Evolutionary conservation across 1,139 yeast genomes (phyloP).

Genomic region (Protomyces inundatus): DNA sequence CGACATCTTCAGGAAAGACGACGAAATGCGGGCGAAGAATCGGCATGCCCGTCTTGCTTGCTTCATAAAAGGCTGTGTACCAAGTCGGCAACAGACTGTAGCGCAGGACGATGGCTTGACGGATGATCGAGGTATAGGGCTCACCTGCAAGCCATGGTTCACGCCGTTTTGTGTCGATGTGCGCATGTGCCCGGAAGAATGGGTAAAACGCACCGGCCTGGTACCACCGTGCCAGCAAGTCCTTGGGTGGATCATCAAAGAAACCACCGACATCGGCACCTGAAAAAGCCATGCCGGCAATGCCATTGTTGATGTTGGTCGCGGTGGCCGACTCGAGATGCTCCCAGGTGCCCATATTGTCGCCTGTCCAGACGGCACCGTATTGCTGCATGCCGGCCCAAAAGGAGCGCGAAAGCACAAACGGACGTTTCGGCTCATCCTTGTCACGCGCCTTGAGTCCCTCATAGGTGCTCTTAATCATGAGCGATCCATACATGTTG

Average conservation of each 20-base stretch:
- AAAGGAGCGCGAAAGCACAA: constrained; percentile 79
- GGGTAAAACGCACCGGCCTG: constrained; percentile 96
- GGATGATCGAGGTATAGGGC: constrained; percentile 61
- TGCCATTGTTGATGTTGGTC: constrained; percentile 74
- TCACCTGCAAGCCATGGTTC: constrained; percentile 88
- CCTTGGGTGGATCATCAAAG: constrained; percentile 80
- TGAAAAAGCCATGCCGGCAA: constrained; percentile 83
- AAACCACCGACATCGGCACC: constrained; percentile 99
- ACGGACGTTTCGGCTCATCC: constrained; percentile 61
- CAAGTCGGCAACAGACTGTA: constrained; percentile 70
- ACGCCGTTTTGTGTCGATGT: constrained; percentile 82
- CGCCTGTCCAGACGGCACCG: constrained; percentile 98
- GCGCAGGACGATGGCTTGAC: constrained; percentile 66
- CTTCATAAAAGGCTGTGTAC: constrained; percentile 72
- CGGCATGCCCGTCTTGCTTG: constrained; percentile 61
- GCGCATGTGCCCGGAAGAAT: constrained; percentile 94
- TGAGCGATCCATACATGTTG: constrained; percentile 72
- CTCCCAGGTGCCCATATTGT: constrained; percentile 90
- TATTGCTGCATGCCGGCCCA: constrained; percentile 88
- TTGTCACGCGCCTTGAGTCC: constrained; percentile 54
- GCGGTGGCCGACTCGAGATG: constrained; percentile 75
- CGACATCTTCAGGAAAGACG: constrained; percentile 51
- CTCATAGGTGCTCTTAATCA: constrained; percentile 71
- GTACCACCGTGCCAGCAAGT: constrained; percentile 84
- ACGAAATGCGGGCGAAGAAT: constrained; percentile 68